A percentile compares a stretch with the other conserved stretches of the same genome.
These are phyloP conservation scores for Azolla pinnata DNA, from an alignment of 75 land plant species.

Conservation along the genomic window DNA sequence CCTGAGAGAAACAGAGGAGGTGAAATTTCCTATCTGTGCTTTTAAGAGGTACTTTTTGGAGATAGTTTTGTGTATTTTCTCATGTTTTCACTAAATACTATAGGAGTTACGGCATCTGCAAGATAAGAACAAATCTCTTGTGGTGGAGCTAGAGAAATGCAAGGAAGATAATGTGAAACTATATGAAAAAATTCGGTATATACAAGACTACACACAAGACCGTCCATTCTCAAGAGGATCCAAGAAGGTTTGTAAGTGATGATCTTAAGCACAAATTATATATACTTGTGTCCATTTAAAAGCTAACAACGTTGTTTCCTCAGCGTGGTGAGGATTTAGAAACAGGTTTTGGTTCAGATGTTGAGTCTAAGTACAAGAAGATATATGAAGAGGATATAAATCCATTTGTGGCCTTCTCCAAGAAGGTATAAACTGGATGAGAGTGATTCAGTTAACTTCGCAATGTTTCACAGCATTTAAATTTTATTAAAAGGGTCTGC, in stretches of 20 bases:
- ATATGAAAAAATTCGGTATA: constrained; percentile 92
- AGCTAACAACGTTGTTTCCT: neutral
- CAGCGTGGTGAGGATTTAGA: constrained; percentile 90
- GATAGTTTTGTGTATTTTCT: neutral
- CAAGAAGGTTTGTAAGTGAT: constrained; percentile 72
- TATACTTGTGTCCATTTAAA: neutral
- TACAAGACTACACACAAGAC: constrained; percentile 87
- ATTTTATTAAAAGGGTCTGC: no score
- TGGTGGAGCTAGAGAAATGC: constrained; percentile 70
- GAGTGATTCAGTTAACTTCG: neutral
- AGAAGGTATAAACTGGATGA: constrained; percentile 69
- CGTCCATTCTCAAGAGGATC: constrained; percentile 77
- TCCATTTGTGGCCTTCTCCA: constrained; percentile 94
- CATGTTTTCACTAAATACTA: neutral
- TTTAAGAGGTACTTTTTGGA: no score
- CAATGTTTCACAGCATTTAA: neutral
- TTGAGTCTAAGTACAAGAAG: constrained; percentile 93
- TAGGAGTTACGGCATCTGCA: constrained; percentile 73
- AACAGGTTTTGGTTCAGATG: constrained; percentile 80
- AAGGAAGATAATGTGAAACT: constrained; percentile 91
- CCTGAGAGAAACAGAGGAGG: constrained; percentile 90
- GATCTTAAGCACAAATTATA: no score
- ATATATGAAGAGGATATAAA: constrained; percentile 98
- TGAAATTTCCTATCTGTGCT: constrained; percentile 6
- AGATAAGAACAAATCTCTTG: constrained; percentile 58